Evolutionary conservation across 2,329 filamentous ascomycete genomes (phyloP), one percentile per base, ranked within the genome.

Genomic region (Microdochium nivale): DNA sequence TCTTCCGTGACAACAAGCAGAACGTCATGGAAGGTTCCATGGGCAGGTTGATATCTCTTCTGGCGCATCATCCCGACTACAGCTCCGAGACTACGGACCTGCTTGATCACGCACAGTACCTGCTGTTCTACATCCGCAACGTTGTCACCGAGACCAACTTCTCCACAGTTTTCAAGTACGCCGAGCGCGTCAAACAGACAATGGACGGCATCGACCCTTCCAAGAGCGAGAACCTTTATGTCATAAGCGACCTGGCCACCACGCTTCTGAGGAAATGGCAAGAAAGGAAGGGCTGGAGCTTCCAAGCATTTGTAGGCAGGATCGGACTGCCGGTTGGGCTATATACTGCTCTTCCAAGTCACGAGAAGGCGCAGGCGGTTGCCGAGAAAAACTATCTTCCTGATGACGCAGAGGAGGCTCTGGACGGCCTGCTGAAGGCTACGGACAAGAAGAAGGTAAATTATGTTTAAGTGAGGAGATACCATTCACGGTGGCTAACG

Each of bases 21-120:
- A 81, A 77, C 10, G 77, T 87, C 8, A 81, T 99, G 73, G 92
- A 97, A 68, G 80, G 84, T 23, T 79, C 86, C 13, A 87, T 97
- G 64, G 83, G 88, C 25, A 83, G 94, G 9, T 78, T 97, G 32
- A 76, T 99, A 50, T 94, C 90, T 48, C 73, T 99, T 44, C 78
- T 99, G 44, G 91, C 92, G 4, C 92, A 97, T 65, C 94, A 99
- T 65, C 91, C 91, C 1, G 94, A 99, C 66, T 96, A 92, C 59
- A 83, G 80, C 54, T 66, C 76, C 1, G 78, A 81, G 5, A 69
- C 83, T 2, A 78, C 82, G 14, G 86, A 90, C 48, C 71, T 96
- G 48, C 76, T 84, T 46, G 89, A 96, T 63, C 91, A 95, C 66
- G 84, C 88, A 5, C 84, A 84, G 59, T 99, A 97, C 66, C 84